Base-by-base conservation (phyloP, 176 grass and related monocot species). In the Rhynchospora breviuscula region DNA sequence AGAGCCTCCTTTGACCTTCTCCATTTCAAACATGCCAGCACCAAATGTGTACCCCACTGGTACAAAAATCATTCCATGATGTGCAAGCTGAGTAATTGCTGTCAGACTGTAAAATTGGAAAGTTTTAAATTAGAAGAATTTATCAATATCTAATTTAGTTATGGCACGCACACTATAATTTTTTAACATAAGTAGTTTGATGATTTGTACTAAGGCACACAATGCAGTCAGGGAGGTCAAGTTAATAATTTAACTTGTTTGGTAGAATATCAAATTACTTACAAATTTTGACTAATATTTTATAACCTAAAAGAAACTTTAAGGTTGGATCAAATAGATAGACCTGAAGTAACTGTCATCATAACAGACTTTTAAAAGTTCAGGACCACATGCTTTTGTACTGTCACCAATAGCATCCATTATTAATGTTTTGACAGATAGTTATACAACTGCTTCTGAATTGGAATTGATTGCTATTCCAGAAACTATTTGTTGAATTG, bases 41-140 rank as follows among this genome's bases (percentile, higher is more conserved):
- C 93, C 90, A 59, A 90, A 95, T n/a, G 90, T 95, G 88, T 95
- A 95, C 49, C 93, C 90, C 0, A 95, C 84, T 17, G 93, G 90
- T 15, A 95, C 93, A 63, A 95, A 95, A 70, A 95, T 84, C 88
- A 95, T 92, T 22, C 93, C 93, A 26, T 95, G 93, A 13, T 92
- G 93, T 18, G n/a, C 85, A 61, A 95, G 87, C 29, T 95, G 90
- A 49, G 93, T 95, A 44, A 95, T 88, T 12, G 88, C 80, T 6
- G 88, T 92, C 90, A 95, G 85, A 80, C 93, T 91, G 52, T 15
- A 79, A 23, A 23, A 10, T 77, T 77, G 0, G 12, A 10, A 76
- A 77, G 17, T 17, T 13, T 77, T 56, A n/a, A n/a, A 31, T 10
- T 71, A 54, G 13, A 13, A 29, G 5, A 77, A 53, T 6, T 77